Percentiles rank a stretch among this genome's conserved stretches.
These are phyloP conservation scores for Russula dissimulans DNA, from an alignment of 768 basidiomycete genomes.

Conservation along the genomic window DNA sequence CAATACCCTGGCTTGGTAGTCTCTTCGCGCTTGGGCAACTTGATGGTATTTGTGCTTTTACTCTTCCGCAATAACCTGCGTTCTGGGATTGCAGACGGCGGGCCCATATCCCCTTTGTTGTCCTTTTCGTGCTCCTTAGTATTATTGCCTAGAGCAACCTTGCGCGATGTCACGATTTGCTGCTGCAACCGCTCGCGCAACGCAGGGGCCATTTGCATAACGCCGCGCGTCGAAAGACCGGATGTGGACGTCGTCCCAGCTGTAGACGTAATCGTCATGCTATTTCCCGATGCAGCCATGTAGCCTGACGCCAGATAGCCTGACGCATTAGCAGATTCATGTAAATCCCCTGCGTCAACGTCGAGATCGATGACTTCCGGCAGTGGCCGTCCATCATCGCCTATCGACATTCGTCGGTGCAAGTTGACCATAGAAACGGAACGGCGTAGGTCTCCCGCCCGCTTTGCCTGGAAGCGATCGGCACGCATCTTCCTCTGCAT, in stretches of 20 bases:
- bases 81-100: conserved; percentile 51
- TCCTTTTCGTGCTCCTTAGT: conserved; percentile 27
- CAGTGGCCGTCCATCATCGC: conserved; percentile 27
- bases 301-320: conserved; percentile 64
- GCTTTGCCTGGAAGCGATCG: conserved; percentile 26
- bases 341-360: conserved; percentile 28
- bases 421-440: conserved; percentile 70
- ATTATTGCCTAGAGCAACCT: conserved; percentile 29
- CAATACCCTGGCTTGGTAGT: conserved; percentile 92
- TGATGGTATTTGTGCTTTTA: conserved; percentile 70
- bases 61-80: conserved; percentile 56
- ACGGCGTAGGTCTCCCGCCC: conserved; percentile 54
- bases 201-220: conserved; percentile 40
- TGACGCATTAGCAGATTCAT: conserved; percentile 56
- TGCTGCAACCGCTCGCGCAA: conserved; percentile 50
- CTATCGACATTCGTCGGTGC: conserved; percentile 41
- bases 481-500: conserved; percentile 21
- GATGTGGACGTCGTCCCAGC: conserved; percentile 75
- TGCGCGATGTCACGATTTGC: conserved; percentile 61
- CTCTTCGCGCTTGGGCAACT: conserved; percentile 72
- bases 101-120: conserved; percentile 49
- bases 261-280: conserved; percentile 84
- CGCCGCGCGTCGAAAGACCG: conserved; percentile 35
- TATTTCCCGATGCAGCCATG: conserved; percentile 92
- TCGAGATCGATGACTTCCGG: conserved; percentile 38